Evolutionary conservation across 2,329 filamentous ascomycete species (phyloP), one percentile per base, ranked within the genome.

Genomic region (Hymenotorrendiella dingleyae): DNA sequence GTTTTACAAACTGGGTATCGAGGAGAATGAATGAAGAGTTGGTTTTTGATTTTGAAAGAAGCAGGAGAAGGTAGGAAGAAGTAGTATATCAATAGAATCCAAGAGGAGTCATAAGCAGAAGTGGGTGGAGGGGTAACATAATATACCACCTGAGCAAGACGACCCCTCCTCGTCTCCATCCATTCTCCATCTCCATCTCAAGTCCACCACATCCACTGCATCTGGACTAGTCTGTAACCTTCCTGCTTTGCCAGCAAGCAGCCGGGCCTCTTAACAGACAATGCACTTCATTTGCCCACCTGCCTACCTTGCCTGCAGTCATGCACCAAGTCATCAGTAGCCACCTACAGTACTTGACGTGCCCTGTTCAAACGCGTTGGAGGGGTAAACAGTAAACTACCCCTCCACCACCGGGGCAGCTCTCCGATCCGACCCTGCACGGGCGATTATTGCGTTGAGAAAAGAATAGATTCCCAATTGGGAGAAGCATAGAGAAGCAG

Each of bases 311-410:
- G 30, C 45, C 22, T 54, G 47, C 48, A 50, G 47, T 32, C 19
- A 43, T 51, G 47, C 50, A 53, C 45, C 44, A 52, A 53, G 37
- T 55, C 44, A 52, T 49, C 48, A 42, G 47, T 32, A 50, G 47
- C 36, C 47, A 22, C 45, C 30, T 45, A 35, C 32, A 47, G 40
- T 38, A 40, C 50, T 47, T 43, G 40, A n/a, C n/a, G n/a, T n/a
- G n/a, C n/a, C n/a, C n/a, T n/a, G n/a, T n/a, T n/a, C n/a, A n/a
- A n/a, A n/a, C n/a, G n/a, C n/a, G n/a, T n/a, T n/a, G n/a, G n/a
- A n/a, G n/a, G n/a, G n/a, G n/a, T n/a, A n/a, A n/a, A n/a, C n/a
- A n/a, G n/a, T n/a, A n/a, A n/a, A n/a, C n/a, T n/a, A n/a, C n/a
- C n/a, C n/a, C n/a, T n/a, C n/a, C n/a, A n/a, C n/a, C n/a, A n/a